Evolutionary conservation across 2,329 filamentous ascomycete genomes (phyloP), one percentile per base, ranked within the genome.

Genomic region (Fusarium compactum): DNA sequence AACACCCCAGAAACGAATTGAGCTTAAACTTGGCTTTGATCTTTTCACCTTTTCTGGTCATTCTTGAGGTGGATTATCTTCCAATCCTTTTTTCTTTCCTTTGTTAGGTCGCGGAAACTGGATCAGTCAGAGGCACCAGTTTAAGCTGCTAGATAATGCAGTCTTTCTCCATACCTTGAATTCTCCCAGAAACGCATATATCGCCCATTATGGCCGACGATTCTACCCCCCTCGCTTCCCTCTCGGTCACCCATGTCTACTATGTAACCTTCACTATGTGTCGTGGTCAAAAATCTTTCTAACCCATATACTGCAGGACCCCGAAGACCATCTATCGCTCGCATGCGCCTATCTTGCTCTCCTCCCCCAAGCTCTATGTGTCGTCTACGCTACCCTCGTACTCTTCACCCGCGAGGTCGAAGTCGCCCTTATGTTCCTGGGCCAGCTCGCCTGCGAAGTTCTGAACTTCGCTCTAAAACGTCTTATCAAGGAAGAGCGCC

Each of bases 161-260:
- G 41, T n/a, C 41, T 56, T 58, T 56, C 30, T 25, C 27, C 30
- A 38, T 38, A n/a, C 25, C 32, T 61, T 62, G 25, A 56, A 59
- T 47, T 25, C 30, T 60, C 32, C 20, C 55, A 10, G 40, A 22
- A 27, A 50, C 34, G 16, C 25, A 25, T 38, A 45, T 32, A 40
- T 32, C 48, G 40, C 62, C 55, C 69, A 73, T 62, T 70, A 76
- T 76, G 72, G 74, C 72, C 50, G 65, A 74, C 62, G 72, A 74
- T 55, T 73, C 72, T n/a, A 65, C 76, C n/a, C 90, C 92, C 43
- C 85, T 98, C 61, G 94, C 95, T 54, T 98, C 95, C 25, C 87
- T 99, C 66, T 97, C 95, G 54, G 84, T 99, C 73, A 98, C 96
- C 14, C 95, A 98, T 83, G 95, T 98, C 74, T 93, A 96, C 84